Conservation (phyloP, 371 early-diverging fungal species). For the Rhizomucor miehei region DNA sequence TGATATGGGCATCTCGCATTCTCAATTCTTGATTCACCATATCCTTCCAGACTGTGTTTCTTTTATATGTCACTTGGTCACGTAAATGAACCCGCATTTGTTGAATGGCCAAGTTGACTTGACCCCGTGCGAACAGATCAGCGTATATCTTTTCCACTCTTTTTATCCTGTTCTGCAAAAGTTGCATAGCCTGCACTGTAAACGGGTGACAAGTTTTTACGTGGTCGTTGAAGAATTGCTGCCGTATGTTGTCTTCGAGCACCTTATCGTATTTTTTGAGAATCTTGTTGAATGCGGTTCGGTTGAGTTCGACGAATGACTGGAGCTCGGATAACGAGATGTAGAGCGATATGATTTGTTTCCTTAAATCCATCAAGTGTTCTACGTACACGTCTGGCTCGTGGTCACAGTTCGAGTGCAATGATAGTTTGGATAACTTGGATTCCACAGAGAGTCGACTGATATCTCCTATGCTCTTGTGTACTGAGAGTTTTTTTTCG, state of each 20-base stretch:
- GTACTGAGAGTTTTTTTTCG: neutral
- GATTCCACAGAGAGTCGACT: conserved; percentile 11
- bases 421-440: conserved; percentile 12
- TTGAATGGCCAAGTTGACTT: conserved; percentile 49
- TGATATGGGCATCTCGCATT: conserved; percentile 47
- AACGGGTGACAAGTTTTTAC: conserved; percentile 63
- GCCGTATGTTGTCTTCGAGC: conserved; percentile 44
- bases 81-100: conserved; percentile 68
- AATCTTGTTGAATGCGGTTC: conserved; percentile 93
- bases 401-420: conserved; percentile 6
- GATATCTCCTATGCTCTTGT: neutral
- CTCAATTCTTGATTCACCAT: conserved; percentile 74
- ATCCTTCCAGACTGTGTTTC: conserved; percentile 82
- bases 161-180: conserved; percentile 49
- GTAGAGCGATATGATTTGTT: conserved; percentile 61
- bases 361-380: conserved; percentile 19
- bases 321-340: conserved; percentile 82
- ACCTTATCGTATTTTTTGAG: conserved; percentile 98
- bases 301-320: conserved; percentile 88
- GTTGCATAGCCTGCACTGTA: conserved; percentile 46
- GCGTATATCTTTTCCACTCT: conserved; percentile 65
- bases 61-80: conserved; percentile 73
- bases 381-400: conserved; percentile 29
- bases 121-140: conserved; percentile 54
- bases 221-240: conserved; percentile 57